Evolutionary conservation across 768 basidiomycete genomes (phyloP), one percentile per base, ranked within the genome.

Genomic region (Amanita subjunquillea): DNA sequence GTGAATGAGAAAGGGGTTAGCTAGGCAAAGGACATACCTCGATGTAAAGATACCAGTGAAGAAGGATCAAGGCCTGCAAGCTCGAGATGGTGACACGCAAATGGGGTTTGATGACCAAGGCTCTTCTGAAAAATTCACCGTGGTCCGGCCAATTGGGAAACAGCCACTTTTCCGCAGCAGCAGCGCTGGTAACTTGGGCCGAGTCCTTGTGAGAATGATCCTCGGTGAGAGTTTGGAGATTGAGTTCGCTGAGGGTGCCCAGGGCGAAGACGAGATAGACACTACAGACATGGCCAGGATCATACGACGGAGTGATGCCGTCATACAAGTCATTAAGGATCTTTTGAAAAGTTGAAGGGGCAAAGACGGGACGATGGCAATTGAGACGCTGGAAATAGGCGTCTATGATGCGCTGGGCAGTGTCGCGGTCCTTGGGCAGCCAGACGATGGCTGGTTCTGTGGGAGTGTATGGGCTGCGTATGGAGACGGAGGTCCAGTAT

Each of bases 41-140:
- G 20, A 83, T 89, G 60, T 91, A 92, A 20, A 92, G 75, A 66
- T 91, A 91, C 90, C 88, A 91, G 51, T 92, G 91, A 44, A 91
- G 65, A 5, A 92, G 66, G 23, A 91, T 89, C 50, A 92, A 74
- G 0, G 90, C 86, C 64, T 92, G 90, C 55, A 92, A 67, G 62
- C 87, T 88, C 4, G 83, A 81, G 40, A 91, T 78, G 4, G 88
- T 89, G 61, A 91, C 88, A 8, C 85, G 80, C 40, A 92, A 69
- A 56, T 92, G 87, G 7, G 88, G 86, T 63, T 92, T 91, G 57
- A 89, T 75, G 17, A 77, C 73, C 2, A 91, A 68, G 1, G 88
- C 87, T 30, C 84, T 75, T 56, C 87, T 83, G 64, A 91, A 90
- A 65, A 92, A 90, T 59, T 91, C 87, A 56, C 87, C 86, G 55